These are phyloP conservation scores for Colletotrichum acutatum DNA, from an alignment of 2,329 filamentous ascomycete species.

Conservation along the genomic window DNA sequence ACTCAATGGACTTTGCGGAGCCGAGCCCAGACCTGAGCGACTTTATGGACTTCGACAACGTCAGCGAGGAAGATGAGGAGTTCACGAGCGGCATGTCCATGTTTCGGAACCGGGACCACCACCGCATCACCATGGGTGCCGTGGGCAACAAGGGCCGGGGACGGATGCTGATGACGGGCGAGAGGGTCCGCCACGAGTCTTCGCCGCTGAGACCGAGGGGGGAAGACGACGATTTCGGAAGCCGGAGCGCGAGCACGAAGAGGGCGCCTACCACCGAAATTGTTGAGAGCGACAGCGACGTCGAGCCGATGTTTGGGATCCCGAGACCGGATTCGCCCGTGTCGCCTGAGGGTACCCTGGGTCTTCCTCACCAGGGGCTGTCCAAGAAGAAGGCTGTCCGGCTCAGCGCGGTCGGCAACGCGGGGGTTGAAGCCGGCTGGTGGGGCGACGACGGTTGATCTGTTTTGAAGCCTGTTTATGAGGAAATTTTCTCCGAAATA, in stretches of 20 bases:
- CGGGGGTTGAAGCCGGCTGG: slow-evolving; percentile 45
- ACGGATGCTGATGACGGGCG: slow-evolving; percentile 15
- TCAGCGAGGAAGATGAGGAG: slow-evolving; percentile 38
- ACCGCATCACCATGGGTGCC: not conserved
- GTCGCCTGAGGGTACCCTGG: slow-evolving; percentile 32
- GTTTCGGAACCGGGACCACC: not conserved
- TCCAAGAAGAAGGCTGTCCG: slow-evolving; percentile 54
- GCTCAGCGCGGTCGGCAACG: slow-evolving; percentile 52
- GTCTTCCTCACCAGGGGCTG: slow-evolving; percentile 31
- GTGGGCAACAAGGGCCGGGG: slow-evolving; percentile 9
- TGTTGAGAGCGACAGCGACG: slow-evolving; percentile 38
- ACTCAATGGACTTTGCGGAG: slow-evolving; percentile 43
- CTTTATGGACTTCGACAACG: slow-evolving; percentile 48
- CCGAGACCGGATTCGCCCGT: slow-evolving; percentile 52
- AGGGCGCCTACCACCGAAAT: not conserved
- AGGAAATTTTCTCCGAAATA: not conserved
- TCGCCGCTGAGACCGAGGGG: slow-evolving; percentile 21
- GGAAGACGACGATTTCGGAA: not conserved
- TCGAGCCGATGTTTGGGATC: slow-evolving; percentile 40
- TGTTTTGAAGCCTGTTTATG: not conserved
- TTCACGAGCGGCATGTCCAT: slow-evolving; percentile 21
- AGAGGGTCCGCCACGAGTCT: slow-evolving; percentile 20
- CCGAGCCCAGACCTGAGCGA: slow-evolving; percentile 52
- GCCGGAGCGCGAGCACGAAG: not conserved
- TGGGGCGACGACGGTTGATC: slow-evolving; percentile 53